Evolutionary conservation across 352 stramenopile species (phyloP).

Genomic region (Phytophthora agathidicida): DNA sequence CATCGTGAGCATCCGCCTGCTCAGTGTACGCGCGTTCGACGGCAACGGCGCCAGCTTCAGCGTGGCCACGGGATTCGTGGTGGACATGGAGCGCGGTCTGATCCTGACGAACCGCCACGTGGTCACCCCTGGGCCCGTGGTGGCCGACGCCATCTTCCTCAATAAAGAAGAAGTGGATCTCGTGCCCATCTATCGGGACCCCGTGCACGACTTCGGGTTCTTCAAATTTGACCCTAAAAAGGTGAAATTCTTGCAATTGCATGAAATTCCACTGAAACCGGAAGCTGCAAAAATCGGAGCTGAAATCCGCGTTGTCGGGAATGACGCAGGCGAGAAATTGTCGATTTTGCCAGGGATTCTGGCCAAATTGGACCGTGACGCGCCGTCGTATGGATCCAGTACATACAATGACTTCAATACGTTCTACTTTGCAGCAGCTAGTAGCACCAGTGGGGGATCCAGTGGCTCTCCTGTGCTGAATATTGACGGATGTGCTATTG

Average conservation of each 20-base stretch:
- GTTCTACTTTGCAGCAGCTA: slow-evolving; percentile 92
- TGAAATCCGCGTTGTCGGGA: slow-evolving; percentile 93
- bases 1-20: slow-evolving; percentile 88
- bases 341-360: slow-evolving; percentile 91
- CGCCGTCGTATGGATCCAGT: slow-evolving; percentile 84
- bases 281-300: slow-evolving; percentile 88
- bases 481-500: slow-evolving; percentile 88
- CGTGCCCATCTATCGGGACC: slow-evolving; percentile 90
- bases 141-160: slow-evolving; percentile 92
- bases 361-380: slow-evolving; percentile 90
- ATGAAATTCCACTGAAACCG: slow-evolving; percentile 89
- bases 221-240: slow-evolving; percentile 89
- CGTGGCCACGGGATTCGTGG: slow-evolving; percentile 92
- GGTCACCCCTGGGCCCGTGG: slow-evolving; percentile 85
- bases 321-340: slow-evolving; percentile 93
- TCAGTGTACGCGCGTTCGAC: slow-evolving; percentile 89
- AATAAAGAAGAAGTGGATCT: slow-evolving; percentile 95
- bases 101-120: slow-evolving; percentile 95
- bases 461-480: slow-evolving; percentile 91
- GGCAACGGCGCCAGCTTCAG: slow-evolving; percentile 87
- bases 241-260: slow-evolving; percentile 87
- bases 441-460: slow-evolving; percentile 87
- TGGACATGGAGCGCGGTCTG: slow-evolving; percentile 87
- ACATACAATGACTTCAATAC: slow-evolving; percentile 94
- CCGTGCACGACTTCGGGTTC: slow-evolving; percentile 94